Conservation (phyloP, 2,329 filamentous ascomycete genomes). For the Aspergillus bombycis region DNA sequence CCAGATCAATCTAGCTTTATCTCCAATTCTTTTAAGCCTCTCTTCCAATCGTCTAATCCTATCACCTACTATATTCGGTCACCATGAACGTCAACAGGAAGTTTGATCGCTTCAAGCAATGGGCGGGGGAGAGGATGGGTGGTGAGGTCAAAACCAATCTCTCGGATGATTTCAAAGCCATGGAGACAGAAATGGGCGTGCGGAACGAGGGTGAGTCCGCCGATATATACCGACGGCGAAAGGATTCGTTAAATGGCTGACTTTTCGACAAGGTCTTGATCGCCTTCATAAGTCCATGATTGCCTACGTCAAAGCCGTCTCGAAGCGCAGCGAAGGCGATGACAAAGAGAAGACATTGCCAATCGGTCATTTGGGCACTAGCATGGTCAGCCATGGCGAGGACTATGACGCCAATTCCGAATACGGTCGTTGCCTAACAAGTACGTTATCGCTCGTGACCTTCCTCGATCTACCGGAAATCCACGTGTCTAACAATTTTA, state of each 20-base stretch:
- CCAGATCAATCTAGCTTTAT: constrained; percentile 5
- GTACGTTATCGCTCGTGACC: constrained; percentile 49
- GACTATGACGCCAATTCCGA: constrained; percentile 91
- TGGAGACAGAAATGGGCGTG: constrained; percentile 88
- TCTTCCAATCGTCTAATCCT: neutral
- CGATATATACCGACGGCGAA: neutral
- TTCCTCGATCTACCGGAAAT: neutral
- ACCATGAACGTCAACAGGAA: constrained; percentile 77
- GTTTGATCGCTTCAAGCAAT: constrained; percentile 94
- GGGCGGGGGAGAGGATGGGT: constrained; percentile 96
- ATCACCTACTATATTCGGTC: constrained; percentile 9
- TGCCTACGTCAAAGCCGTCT: constrained; percentile 83
- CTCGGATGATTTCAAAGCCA: constrained; percentile 85
- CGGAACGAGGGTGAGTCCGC: constrained; percentile 74
- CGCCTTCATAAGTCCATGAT: constrained; percentile 85
- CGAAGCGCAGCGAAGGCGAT: constrained; percentile 79
- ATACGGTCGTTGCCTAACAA: constrained; percentile 82
- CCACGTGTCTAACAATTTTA: neutral
- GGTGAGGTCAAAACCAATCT: constrained; percentile 83
- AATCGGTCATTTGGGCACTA: constrained; percentile 75
- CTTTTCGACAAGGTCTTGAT: constrained; percentile 73
- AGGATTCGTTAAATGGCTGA: constrained; percentile 17
- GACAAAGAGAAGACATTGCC: constrained; percentile 88
- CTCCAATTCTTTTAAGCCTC: constrained; percentile 8
- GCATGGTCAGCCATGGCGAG: constrained; percentile 86